phyloP scores from a whole-genome alignment of 1,139 yeast species.

The Zygosaccharomyces sapae region DNA sequence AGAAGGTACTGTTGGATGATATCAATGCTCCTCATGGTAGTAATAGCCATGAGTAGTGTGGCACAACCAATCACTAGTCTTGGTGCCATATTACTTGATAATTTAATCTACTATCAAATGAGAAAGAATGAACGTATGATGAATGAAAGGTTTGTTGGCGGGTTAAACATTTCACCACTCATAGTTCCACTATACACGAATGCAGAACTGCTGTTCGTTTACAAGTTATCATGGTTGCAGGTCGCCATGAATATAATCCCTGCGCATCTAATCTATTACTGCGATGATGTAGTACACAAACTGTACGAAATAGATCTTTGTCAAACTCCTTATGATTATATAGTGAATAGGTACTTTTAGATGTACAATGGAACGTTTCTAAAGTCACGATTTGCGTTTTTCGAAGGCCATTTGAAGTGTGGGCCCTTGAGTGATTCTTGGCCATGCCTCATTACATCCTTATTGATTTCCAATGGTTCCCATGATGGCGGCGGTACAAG shows the following conservation, averaged over 20 bases:
- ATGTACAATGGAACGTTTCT: slow-evolving; percentile 11
- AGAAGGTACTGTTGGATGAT: slow-evolving; percentile 29
- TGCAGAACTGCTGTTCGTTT: slow-evolving; percentile 20
- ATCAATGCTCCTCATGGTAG: slow-evolving; percentile 16
- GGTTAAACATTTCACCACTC: slow-evolving; percentile 22
- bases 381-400: background rate
- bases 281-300: slow-evolving; percentile 26
- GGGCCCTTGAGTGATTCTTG: slow-evolving; percentile 1
- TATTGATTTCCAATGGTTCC: slow-evolving; percentile 3
- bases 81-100: slow-evolving; percentile 28
- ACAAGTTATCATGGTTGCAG: slow-evolving; percentile 19
- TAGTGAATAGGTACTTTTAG: slow-evolving; percentile 6
- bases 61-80: slow-evolving; percentile 28
- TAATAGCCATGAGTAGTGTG: slow-evolving; percentile 23
- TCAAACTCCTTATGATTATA: slow-evolving; percentile 30
- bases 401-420: background rate
- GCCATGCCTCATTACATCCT: slow-evolving; percentile 2
- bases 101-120: slow-evolving; percentile 28
- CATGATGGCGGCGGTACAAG: background rate
- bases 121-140: slow-evolving; percentile 24
- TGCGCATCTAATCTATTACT: slow-evolving; percentile 30
- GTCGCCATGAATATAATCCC: slow-evolving; percentile 31
- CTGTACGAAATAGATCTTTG: slow-evolving; percentile 29
- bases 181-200: slow-evolving; percentile 26
- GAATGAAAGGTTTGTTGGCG: slow-evolving; percentile 16